Evolutionary conservation across 2,329 filamentous ascomycete species (phyloP).

Genomic region (Alternaria incomplexa): DNA sequence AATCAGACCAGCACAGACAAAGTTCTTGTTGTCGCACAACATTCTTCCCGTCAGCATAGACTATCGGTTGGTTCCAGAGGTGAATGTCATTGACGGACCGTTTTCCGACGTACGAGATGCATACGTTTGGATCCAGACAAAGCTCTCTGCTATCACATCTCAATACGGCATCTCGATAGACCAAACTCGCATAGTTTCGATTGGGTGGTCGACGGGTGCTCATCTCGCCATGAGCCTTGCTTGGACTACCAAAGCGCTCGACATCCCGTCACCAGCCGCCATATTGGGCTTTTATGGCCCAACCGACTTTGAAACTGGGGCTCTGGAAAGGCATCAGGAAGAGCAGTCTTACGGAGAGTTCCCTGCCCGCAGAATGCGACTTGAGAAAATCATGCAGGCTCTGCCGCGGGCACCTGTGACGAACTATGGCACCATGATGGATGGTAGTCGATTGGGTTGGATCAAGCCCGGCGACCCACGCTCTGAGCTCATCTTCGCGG

Average conservation of each 20-base stretch:
- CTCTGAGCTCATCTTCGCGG: constrained; percentile 4
- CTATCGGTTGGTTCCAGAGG: constrained; percentile 59
- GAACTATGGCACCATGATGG: constrained; percentile 7
- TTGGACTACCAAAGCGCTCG: constrained; percentile 1
- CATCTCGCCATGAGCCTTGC: constrained; percentile 9
- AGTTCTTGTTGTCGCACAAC: constrained; percentile 46
- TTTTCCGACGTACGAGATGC: constrained; percentile 54
- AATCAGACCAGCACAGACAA: constrained; percentile 48
- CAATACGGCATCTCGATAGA: constrained; percentile 4
- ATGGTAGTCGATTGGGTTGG: constrained; percentile 6
- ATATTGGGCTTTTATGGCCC: constrained; percentile 5
- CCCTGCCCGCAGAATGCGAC: constrained; percentile 4
- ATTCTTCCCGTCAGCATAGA: constrained; percentile 59
- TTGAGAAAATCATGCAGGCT: constrained; percentile 7
- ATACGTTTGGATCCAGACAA: constrained; percentile 7
- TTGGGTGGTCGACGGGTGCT: constrained; percentile 3
- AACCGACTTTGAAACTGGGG: constrained; percentile 4
- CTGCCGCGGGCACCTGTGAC: not conserved
- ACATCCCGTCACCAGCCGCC: not conserved
- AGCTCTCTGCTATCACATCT: not conserved
- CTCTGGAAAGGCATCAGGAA: not conserved
- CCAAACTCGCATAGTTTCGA: not conserved
- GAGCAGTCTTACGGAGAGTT: not conserved
- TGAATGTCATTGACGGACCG: constrained; percentile 54
- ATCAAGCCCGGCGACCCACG: constrained; percentile 6